These are phyloP conservation scores for Fraxinus paxiana DNA, from an alignment of 305 asterid species.

Conservation along the genomic window DNA sequence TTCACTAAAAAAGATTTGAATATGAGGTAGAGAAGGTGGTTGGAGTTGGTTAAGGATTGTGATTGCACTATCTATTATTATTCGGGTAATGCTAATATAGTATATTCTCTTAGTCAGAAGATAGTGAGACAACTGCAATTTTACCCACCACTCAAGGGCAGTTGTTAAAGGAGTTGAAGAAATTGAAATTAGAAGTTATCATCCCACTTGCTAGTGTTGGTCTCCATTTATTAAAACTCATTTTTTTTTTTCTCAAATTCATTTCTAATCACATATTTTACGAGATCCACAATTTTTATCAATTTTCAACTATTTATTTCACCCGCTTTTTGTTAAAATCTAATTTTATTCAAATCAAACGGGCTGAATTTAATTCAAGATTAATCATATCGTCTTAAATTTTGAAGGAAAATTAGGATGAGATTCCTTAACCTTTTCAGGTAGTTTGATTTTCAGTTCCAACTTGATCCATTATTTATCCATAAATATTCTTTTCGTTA, in stretches of 20 bases:
- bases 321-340: too few relatives aligned
- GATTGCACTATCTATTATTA: neutral
- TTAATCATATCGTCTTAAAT: too few relatives aligned
- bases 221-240: neutral
- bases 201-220: neutral
- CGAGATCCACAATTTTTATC: neutral
- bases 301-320: too few relatives aligned
- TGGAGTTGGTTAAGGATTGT: neutral
- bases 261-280: neutral
- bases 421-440: neutral
- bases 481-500: constrained; percentile 8
- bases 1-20: too few relatives aligned
- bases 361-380: too few relatives aligned
- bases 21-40: neutral
- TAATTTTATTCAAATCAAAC: too few relatives aligned
- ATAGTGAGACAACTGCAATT: neutral
- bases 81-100: neutral
- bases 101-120: neutral
- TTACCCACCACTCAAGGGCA: neutral
- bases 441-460: neutral
- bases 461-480: constrained; percentile 15
- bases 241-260: too few relatives aligned
- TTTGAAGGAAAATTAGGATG: too few relatives aligned
- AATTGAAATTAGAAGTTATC: neutral
- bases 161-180: neutral